Percentiles rank a stretch among this genome's conserved stretches.
Evolutionary conservation across 495 filamentous ascomycete species (phyloP).

Genomic region (Hypomontagnella monticulosa): DNA sequence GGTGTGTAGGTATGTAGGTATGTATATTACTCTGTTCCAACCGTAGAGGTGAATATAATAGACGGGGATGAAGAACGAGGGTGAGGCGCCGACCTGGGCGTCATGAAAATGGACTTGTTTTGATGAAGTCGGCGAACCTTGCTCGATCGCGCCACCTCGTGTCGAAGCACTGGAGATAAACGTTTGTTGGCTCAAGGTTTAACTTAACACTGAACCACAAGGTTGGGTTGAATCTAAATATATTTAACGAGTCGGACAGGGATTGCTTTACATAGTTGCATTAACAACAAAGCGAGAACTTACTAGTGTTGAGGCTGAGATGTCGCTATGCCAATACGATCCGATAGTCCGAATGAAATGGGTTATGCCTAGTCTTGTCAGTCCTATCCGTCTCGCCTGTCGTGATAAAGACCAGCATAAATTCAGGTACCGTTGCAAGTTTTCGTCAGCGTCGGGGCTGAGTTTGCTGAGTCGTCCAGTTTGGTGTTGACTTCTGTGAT

Average conservation of each 20-base stretch:
- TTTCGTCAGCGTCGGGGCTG: conserved; percentile 39
- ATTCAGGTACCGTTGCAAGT: neutral
- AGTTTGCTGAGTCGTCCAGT: conserved; percentile 5
- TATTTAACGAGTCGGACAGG: conserved; percentile 23
- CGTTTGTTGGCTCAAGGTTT: conserved; percentile 24
- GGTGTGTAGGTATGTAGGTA: no score
- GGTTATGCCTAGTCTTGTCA: conserved; percentile 4
- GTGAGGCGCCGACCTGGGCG: neutral
- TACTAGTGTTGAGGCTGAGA: conserved; percentile 1
- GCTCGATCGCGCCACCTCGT: conserved; percentile 25
- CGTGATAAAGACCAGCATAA: conserved; percentile 3
- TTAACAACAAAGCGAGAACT: neutral
- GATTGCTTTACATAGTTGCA: conserved; percentile 1
- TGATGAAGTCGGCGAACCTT: conserved; percentile 15
- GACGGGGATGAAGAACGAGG: conserved; percentile 30
- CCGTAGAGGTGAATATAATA: conserved; percentile 1
- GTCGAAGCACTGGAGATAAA: conserved; percentile 1
- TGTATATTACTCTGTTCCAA: conserved; percentile 7
- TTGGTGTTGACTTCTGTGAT: conserved; percentile 18
- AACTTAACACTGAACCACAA: conserved; percentile 18
- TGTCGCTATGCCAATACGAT: conserved; percentile 5
- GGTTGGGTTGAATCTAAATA: conserved; percentile 31
- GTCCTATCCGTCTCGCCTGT: neutral
- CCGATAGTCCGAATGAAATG: conserved; percentile 4
- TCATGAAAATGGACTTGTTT: neutral